Percentiles rank a stretch among this genome's conserved stretches.
Evolutionary conservation across 805 yeast species (phyloP).

Genomic region (Wickerhamomyces queroliae): DNA sequence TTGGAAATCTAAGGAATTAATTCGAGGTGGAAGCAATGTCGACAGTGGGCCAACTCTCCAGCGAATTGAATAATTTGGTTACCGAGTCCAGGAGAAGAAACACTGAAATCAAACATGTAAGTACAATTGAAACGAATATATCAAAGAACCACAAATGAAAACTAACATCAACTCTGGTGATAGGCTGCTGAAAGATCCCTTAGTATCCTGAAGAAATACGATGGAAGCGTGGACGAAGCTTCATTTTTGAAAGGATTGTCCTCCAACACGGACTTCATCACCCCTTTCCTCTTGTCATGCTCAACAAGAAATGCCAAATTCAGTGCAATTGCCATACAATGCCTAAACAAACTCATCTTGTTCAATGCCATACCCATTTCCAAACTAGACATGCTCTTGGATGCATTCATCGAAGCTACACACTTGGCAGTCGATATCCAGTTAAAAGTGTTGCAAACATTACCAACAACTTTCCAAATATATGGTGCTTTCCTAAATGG

Average conservation of each 20-base stretch:
- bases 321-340: slow-evolving; percentile 65
- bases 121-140: slow-evolving; percentile 11
- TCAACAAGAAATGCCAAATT: slow-evolving; percentile 70
- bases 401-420: slow-evolving; percentile 67
- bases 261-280: slow-evolving; percentile 46
- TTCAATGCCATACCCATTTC: slow-evolving; percentile 47
- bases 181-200: slow-evolving; percentile 43
- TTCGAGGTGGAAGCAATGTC: slow-evolving; percentile 27
- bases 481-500: slow-evolving; percentile 55
- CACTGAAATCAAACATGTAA: slow-evolving; percentile 56
- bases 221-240: slow-evolving; percentile 22
- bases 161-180: slow-evolving; percentile 8
- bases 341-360: slow-evolving; percentile 56
- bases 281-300: slow-evolving; percentile 71
- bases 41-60: slow-evolving; percentile 39
- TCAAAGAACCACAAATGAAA: neutral
- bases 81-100: slow-evolving; percentile 70
- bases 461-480: slow-evolving; percentile 68
- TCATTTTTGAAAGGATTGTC: slow-evolving; percentile 30
- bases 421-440: slow-evolving; percentile 78
- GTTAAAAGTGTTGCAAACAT: slow-evolving; percentile 74
- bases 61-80: slow-evolving; percentile 56
- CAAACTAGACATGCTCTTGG: slow-evolving; percentile 50
- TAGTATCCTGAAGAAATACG: slow-evolving; percentile 34
- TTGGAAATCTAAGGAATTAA: too few relatives aligned